phyloP scores from a whole-genome alignment of 345 rosid genomes.

The Populus pruinosa region DNA sequence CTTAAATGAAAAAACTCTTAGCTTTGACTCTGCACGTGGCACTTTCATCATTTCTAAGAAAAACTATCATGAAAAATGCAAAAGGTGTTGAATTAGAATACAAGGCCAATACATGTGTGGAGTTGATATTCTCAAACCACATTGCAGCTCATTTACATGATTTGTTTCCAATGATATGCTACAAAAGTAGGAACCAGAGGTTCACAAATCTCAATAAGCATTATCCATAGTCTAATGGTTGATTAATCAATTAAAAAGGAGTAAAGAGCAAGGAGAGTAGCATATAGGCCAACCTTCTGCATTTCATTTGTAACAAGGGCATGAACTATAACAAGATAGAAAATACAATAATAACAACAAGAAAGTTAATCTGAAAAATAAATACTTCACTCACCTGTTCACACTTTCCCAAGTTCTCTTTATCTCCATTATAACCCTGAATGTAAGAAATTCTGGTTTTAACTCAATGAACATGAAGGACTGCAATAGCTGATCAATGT shows the following conservation, averaged over 20 bases:
- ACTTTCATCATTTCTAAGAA: slow-evolving; percentile 78
- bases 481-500: neutral
- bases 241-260: neutral
- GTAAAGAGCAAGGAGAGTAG: neutral
- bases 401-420: slow-evolving; percentile 72
- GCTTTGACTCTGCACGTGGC: slow-evolving; percentile 77
- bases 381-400: slow-evolving; percentile 52
- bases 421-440: slow-evolving; percentile 62
- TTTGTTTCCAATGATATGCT: neutral
- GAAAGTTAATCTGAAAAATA: neutral
- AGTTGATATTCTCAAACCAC: neutral
- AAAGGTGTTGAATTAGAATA: slow-evolving; percentile 14
- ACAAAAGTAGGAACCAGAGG: neutral
- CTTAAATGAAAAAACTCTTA: slow-evolving; percentile 76
- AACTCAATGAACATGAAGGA: neutral
- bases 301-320: neutral
- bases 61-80: slow-evolving; percentile 46
- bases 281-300: neutral
- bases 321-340: neutral
- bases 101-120: neutral
- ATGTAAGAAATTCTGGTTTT: neutral
- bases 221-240: neutral
- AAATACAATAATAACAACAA: neutral
- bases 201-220: neutral
- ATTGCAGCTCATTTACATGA: neutral